A percentile compares a stretch with the other conserved stretches of the same genome.
phyloP scores from a whole-genome alignment of 2,329 filamentous ascomycete species.

The Neonectria sp. region DNA sequence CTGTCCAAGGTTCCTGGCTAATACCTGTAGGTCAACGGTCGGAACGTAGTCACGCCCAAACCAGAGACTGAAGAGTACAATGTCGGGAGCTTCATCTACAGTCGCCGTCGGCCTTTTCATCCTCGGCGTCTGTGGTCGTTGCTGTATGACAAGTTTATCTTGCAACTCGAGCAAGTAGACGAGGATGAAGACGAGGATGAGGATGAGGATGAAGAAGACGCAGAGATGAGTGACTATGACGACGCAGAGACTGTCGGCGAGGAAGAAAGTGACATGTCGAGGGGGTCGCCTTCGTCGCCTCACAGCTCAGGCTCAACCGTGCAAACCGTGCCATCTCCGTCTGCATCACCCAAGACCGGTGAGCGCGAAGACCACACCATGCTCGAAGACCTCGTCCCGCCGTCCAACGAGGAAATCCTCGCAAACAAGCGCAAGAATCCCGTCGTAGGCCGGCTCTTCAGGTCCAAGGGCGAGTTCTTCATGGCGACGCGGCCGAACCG shows the following conservation, averaged over 20 bases:
- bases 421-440: constrained; percentile 69
- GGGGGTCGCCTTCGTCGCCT: constrained; percentile 35
- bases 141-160: constrained; percentile 65
- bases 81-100: constrained; percentile 80
- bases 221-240: constrained; percentile 41
- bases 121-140: constrained; percentile 62
- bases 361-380: constrained; percentile 36
- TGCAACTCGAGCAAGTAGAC: constrained; percentile 61
- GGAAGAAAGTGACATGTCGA: constrained; percentile 24
- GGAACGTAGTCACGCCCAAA: constrained; percentile 72
- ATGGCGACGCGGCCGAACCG: constrained; percentile 70
- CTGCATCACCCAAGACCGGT: constrained; percentile 24
- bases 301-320: constrained; percentile 43
- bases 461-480: constrained; percentile 75
- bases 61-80: constrained; percentile 83
- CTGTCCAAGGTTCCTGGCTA: background rate
- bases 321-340: constrained; percentile 43
- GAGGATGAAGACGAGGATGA: constrained; percentile 52
- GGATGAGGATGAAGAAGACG: constrained; percentile 52
- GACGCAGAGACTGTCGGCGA: constrained; percentile 13
- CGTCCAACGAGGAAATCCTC: constrained; percentile 62
- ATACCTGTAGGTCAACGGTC: constrained; percentile 57
- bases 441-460: constrained; percentile 69
- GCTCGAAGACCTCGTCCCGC: constrained; percentile 51
- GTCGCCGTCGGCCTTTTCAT: constrained; percentile 69